Percentiles rank a stretch among this genome's conserved stretches.
These are phyloP conservation scores for Pseudocohnilembus persalinus DNA, from an alignment of 169 alveolate species.

Conservation along the genomic window DNA sequence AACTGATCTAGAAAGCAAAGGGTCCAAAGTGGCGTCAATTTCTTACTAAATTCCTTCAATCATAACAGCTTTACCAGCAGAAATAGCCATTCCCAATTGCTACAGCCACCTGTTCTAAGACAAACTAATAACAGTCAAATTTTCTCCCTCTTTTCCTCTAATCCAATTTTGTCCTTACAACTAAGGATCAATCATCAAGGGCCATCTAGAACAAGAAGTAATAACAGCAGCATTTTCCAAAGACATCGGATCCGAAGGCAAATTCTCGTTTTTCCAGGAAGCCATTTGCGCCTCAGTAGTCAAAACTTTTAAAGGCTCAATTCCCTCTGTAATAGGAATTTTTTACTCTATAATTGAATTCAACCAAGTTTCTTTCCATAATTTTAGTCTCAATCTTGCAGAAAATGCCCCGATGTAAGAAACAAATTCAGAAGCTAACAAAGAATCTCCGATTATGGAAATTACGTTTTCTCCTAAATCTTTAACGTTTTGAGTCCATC, in stretches of 20 bases:
- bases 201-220: constrained; percentile 95
- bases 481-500: constrained; percentile 95
- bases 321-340: constrained; percentile 89
- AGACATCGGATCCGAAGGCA: constrained; percentile 94
- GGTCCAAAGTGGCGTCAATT: constrained; percentile 95
- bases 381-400: constrained; percentile 86
- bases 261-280: constrained; percentile 94
- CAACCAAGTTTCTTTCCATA: constrained; percentile 92
- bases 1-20: constrained; percentile 91
- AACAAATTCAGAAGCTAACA: constrained; percentile 94
- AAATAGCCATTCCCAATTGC: constrained; percentile 84
- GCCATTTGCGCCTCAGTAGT: constrained; percentile 94
- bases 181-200: constrained; percentile 96
- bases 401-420: constrained; percentile 96
- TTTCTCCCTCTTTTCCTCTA: constrained; percentile 92
- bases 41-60: constrained; percentile 93
- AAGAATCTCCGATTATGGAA: constrained; percentile 93
- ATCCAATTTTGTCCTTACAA: constrained; percentile 96
- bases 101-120: constrained; percentile 91
- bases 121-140: constrained; percentile 88
- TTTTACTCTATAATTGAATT: constrained; percentile 85
- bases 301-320: constrained; percentile 89
- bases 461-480: constrained; percentile 84
- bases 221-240: constrained; percentile 95
- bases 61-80: constrained; percentile 92